A percentile compares a stretch with the other conserved stretches of the same genome.
phyloP scores from a whole-genome alignment of 2,329 filamentous ascomycete genomes.

The Botryotinia convoluta region DNA sequence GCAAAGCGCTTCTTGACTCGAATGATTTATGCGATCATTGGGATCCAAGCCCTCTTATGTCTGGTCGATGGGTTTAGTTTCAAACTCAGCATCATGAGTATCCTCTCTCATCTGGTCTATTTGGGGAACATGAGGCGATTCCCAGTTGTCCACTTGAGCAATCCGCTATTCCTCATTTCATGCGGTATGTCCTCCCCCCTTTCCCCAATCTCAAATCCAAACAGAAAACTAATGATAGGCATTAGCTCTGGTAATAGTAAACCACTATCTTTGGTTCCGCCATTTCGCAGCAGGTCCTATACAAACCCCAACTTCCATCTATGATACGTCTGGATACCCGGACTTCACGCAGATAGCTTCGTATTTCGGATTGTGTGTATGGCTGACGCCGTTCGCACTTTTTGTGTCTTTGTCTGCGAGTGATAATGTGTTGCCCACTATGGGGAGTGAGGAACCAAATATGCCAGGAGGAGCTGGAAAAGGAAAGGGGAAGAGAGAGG shows the following conservation, averaged over 20 bases:
- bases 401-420: slow-evolving; percentile 93
- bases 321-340: slow-evolving; percentile 64
- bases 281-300: slow-evolving; percentile 73
- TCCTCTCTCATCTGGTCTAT: slow-evolving; percentile 81
- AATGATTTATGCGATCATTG: slow-evolving; percentile 81
- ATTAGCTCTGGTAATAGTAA: slow-evolving; percentile 74
- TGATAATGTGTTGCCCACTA: slow-evolving; percentile 91
- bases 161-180: slow-evolving; percentile 81
- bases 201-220: not conserved
- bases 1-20: slow-evolving; percentile 82
- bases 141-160: slow-evolving; percentile 77
- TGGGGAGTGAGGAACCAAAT: slow-evolving; percentile 67
- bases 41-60: slow-evolving; percentile 69
- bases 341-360: slow-evolving; percentile 92
- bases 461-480: slow-evolving; percentile 41
- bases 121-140: slow-evolving; percentile 77
- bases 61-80: slow-evolving; percentile 85
- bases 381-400: slow-evolving; percentile 91
- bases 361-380: slow-evolving; percentile 94
- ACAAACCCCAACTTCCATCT: slow-evolving; percentile 58
- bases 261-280: slow-evolving; percentile 95
- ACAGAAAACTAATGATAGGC: slow-evolving; percentile 20
- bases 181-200: slow-evolving; percentile 59
- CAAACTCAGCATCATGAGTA: slow-evolving; percentile 67
- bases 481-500: slow-evolving; percentile 54